Evolutionary conservation across 768 basidiomycete species (phyloP).

Genomic region (Ephemerocybe angulata): DNA sequence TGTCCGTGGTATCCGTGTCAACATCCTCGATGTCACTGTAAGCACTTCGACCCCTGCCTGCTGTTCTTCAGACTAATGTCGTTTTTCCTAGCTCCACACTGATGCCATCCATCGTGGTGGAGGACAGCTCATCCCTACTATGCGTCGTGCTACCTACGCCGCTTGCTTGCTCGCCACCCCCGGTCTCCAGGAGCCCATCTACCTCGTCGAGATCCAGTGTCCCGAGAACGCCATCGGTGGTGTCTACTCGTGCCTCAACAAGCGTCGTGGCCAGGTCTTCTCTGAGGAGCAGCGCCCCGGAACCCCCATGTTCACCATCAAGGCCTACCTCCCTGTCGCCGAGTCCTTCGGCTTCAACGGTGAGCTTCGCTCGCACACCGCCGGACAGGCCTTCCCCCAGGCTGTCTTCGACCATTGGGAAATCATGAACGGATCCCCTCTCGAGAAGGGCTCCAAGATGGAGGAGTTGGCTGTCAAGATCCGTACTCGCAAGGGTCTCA

Average conservation of each 20-base stretch:
- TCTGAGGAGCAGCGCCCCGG: conserved; percentile 94
- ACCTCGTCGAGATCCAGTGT: conserved; percentile 97
- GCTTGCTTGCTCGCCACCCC: conserved; percentile 90
- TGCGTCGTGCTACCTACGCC: conserved; percentile 94
- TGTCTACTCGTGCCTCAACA: conserved; percentile 92
- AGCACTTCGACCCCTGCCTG: conserved; percentile 22
- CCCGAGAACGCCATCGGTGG: conserved; percentile 97
- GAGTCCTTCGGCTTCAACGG: conserved; percentile 98
- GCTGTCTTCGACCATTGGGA: conserved; percentile 93
- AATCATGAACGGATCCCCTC: conserved; percentile 73
- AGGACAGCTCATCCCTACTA: conserved; percentile 96
- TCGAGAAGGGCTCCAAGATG: conserved; percentile 89
- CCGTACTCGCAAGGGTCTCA: conserved; percentile 93
- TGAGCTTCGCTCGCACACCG: conserved; percentile 86
- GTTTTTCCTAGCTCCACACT: conserved; percentile 77
- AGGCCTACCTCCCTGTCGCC: conserved; percentile 89
- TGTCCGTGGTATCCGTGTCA: conserved; percentile 97
- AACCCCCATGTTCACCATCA: conserved; percentile 99
- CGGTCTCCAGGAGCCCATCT: conserved; percentile 92
- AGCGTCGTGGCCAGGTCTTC: conserved; percentile 97
- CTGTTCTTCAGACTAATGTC: conserved; percentile 6
- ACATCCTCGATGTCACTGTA: conserved; percentile 94
- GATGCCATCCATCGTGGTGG: conserved; percentile 99
- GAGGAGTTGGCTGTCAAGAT: conserved; percentile 80
- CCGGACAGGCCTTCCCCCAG: conserved; percentile 98